Base-by-base conservation (phyloP, 2,329 filamentous ascomycete species). In the Lasiodiplodia gonubiensis region DNA sequence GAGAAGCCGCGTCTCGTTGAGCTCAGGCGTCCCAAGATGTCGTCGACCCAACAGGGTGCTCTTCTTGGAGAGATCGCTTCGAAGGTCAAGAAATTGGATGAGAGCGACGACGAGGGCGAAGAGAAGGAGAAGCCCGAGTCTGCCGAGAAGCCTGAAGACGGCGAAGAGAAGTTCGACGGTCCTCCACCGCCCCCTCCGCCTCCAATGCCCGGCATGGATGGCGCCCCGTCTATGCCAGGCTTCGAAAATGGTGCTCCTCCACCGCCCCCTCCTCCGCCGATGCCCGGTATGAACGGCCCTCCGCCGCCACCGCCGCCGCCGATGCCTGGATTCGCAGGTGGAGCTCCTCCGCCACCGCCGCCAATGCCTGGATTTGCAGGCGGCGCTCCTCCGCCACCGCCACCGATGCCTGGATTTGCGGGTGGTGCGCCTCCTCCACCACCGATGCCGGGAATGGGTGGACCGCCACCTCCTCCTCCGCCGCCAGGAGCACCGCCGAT, bases 1-100 rank as follows among this genome's bases (percentile, higher is more conserved):
- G 92, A 94, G 80, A 94, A 90, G 79, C 92, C 94, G 48, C 87
- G 90, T 66, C 81, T 97, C 60, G 87, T 97, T 67, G 87, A 95
- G 78, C 88, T 94, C 80, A 90, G 88, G 76, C 87, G 92, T 69
- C 92, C 93, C 3, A 87, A 86, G 74, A 82, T 90, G 75, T 84
- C 84, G 69, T 80, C 84, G 51, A 78, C 86, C 80, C 79, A 93
- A 83, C 84, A 90, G 82, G 82, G 88, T 84, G 82, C 88, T 76
- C 77, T 94, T 81, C 75, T 90, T 83, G 80, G 85, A 82, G 84
- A 97, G 79, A 90, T 97, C 71, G 86, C 88, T 39, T 87, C 89
- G 61, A 95, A 91, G 80, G 86, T 94, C 74, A 90, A 90, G 80
- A 87, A 83, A 69, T 88, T 89, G 73, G 91, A 91, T 74, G 90